Base-by-base conservation (phyloP, 2,329 filamentous ascomycete genomes). In the Penicillium sp. region DNA sequence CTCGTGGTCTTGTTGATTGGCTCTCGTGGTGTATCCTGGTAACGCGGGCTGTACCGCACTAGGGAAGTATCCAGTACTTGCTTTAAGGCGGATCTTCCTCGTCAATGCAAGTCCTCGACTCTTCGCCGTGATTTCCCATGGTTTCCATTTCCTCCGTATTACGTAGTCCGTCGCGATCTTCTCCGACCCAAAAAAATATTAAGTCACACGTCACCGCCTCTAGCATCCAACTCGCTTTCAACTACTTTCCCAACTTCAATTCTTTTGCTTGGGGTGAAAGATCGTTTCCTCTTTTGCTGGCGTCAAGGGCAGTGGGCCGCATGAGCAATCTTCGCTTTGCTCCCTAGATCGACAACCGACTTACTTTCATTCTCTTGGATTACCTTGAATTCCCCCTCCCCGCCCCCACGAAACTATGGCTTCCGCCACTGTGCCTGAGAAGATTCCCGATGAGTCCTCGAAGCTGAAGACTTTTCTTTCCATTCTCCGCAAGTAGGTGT, bases 381-480 rank as follows among this genome's bases (percentile, higher is more conserved):
- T n/a, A n/a, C n/a, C n/a, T n/a, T n/a, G n/a, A n/a, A n/a, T n/a
- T n/a, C n/a, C n/a, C 17, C 18, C 25, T 17, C 36, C 20, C 20
- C 35, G 36, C 44, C 38, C 17, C 33, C 30, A 20, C 30, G 16
- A 30, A 30, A 40, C 47, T 31, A 62, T 65, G 45, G 59, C 61
- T 30, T 56, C 64, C 27, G 42, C 53, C 18, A 50, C 49, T 33
- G 45, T 59, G 26, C 56, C 62, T 20, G 77, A 80, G 57, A 79
- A 80, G 64, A 64, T 70, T 11, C 73, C 75, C 50, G 88, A 85
- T 68, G 89, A 96, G 42, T 80, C 79, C 50, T 90, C 85, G 50
- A 95, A 95, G 73, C 72, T 96, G 57, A 84, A 80, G 67, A 93
- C 86, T 1, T 94, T 96, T 59, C 66, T 95, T 45, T 79, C 81